These are phyloP conservation scores for Flueggea neowawraea DNA, from an alignment of 441 rosid genomes.

Conservation along the genomic window DNA sequence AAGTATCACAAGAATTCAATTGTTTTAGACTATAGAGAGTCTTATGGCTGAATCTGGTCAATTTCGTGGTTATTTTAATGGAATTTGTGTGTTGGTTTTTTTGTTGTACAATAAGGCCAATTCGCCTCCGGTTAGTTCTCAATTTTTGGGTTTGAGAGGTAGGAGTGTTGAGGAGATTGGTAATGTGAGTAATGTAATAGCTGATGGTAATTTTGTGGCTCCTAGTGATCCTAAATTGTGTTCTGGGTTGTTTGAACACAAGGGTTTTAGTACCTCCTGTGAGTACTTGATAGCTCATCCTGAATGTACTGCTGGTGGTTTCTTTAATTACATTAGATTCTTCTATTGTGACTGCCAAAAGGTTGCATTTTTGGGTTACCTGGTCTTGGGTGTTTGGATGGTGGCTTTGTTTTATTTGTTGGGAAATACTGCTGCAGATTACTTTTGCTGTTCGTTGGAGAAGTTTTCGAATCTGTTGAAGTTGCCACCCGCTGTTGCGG, in stretches of 20 bases:
- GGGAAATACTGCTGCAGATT: conserved; percentile 96
- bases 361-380: conserved; percentile 38
- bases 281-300: conserved; percentile 17
- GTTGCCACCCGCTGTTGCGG: conserved; percentile 87
- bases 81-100: background rate
- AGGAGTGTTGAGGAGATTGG: background rate
- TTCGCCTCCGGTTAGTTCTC: background rate
- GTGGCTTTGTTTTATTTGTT: conserved; percentile 73
- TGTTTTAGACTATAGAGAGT: too few relatives aligned
- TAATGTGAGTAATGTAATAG: conserved; percentile 36
- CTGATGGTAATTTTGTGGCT: background rate
- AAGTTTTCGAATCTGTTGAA: conserved; percentile 66
- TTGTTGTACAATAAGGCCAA: background rate
- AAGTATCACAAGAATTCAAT: too few relatives aligned
- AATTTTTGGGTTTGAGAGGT: background rate
- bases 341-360: conserved; percentile 55
- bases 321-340: conserved; percentile 59
- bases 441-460: conserved; percentile 87
- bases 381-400: conserved; percentile 59
- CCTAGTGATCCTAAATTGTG: background rate
- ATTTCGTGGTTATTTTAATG: background rate
- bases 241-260: background rate
- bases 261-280: background rate
- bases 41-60: background rate
- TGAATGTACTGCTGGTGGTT: conserved; percentile 51